Conservation (phyloP, 2,329 filamentous ascomycete species). For the Nigrospora osmanthi region DNA sequence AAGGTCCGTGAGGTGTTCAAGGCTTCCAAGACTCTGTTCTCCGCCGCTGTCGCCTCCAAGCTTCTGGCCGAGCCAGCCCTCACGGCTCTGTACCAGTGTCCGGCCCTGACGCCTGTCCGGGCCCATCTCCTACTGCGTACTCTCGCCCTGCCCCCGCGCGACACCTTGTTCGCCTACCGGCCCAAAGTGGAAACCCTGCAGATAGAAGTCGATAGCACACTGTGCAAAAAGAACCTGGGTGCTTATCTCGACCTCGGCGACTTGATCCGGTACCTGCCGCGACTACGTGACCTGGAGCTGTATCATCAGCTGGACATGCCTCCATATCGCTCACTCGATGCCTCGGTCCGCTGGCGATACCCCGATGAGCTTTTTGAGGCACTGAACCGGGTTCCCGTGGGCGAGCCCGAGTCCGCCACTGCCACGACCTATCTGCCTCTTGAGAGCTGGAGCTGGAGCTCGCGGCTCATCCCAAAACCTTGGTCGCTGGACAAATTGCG, state of each 20-base stretch:
- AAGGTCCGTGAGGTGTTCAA: constrained; percentile 33
- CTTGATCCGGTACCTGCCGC: constrained; percentile 57
- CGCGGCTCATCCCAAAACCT: constrained; percentile 39
- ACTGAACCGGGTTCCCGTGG: constrained; percentile 38
- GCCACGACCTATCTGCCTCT: constrained; percentile 28
- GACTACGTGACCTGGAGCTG: constrained; percentile 62
- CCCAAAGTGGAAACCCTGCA: constrained; percentile 64
- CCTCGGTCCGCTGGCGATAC: constrained; percentile 61
- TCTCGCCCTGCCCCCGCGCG: constrained; percentile 27
- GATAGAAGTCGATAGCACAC: constrained; percentile 51
- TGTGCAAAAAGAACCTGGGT: constrained; percentile 11
- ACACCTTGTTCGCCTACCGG: constrained; percentile 54
- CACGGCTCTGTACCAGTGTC: constrained; percentile 62
- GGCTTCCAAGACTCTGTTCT: constrained; percentile 42
- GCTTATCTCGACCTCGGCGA: constrained; percentile 40
- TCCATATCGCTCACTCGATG: constrained; percentile 53
- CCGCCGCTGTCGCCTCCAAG: constrained; percentile 54
- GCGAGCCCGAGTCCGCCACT: constrained; percentile 30
- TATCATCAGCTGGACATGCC: constrained; percentile 62
- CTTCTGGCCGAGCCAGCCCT: constrained; percentile 66
- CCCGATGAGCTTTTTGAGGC: constrained; percentile 56
- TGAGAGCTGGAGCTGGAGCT: constrained; percentile 55
- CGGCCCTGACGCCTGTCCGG: constrained; percentile 46
- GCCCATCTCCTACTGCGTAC: constrained; percentile 31
- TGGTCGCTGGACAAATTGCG: constrained; percentile 39